A percentile compares a stretch with the other conserved stretches of the same genome.
These are phyloP conservation scores for Sherardia arvensis DNA, from an alignment of 257 asterid species.

Conservation along the genomic window DNA sequence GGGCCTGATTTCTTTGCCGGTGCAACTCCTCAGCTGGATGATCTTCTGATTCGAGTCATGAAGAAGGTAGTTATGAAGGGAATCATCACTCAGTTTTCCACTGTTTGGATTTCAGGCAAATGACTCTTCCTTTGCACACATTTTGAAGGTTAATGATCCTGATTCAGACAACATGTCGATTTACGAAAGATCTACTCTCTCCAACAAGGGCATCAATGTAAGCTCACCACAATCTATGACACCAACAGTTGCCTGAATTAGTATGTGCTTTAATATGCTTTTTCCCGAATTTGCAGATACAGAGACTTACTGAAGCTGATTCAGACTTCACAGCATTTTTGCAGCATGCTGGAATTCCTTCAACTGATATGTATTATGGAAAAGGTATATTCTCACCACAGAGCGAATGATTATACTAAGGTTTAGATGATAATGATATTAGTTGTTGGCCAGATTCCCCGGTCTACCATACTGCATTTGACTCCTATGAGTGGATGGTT, in stretches of 20 bases:
- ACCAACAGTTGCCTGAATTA: background rate
- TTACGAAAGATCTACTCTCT: slow-evolving; percentile 46
- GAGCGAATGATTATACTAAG: background rate
- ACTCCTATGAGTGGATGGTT: slow-evolving; percentile 83
- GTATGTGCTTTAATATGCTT: background rate
- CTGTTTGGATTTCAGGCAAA: background rate
- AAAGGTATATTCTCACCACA: slow-evolving; percentile 32
- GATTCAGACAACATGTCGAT: slow-evolving; percentile 39
- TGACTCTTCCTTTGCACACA: slow-evolving; percentile 14
- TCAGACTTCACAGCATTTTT: slow-evolving; percentile 88
- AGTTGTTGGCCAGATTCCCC: slow-evolving; percentile 57
- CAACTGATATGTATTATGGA: slow-evolving; percentile 79
- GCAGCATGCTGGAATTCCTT: slow-evolving; percentile 85
- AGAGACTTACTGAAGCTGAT: slow-evolving; percentile 81
- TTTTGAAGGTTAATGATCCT: slow-evolving; percentile 75
- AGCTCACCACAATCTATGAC: slow-evolving; percentile 15
- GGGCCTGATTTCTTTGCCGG: slow-evolving; percentile 84
- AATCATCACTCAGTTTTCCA: background rate
- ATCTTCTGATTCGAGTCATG: slow-evolving; percentile 64
- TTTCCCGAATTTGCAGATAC: slow-evolving; percentile 33
- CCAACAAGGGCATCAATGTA: slow-evolving; percentile 43
- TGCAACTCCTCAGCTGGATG: slow-evolving; percentile 91
- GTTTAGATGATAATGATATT: background rate
- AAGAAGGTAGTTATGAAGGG: slow-evolving; percentile 44
- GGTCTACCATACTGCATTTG: slow-evolving; percentile 91